These are phyloP conservation scores for Novymonas esmeraldas DNA, from an alignment of 208 protist genomes.

Conservation along the genomic window DNA sequence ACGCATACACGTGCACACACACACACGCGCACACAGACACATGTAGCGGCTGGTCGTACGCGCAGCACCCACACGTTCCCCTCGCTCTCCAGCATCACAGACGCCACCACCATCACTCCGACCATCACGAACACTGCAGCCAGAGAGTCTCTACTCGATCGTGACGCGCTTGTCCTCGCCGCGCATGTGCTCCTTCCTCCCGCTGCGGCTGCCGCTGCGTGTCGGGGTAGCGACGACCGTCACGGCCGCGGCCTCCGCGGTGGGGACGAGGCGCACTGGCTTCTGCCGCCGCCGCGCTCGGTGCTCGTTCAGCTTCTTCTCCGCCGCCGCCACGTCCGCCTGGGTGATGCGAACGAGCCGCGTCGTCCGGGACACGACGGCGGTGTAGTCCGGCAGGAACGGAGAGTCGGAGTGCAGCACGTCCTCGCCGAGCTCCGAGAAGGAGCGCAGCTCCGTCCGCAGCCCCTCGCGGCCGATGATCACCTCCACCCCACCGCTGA, in stretches of 20 bases:
- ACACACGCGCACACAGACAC: no score
- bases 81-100: no score
- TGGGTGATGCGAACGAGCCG: slow-evolving; percentile 57
- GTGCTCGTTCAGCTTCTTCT: slow-evolving; percentile 30
- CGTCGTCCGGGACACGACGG: slow-evolving; percentile 49
- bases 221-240: slow-evolving; percentile 15
- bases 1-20: no score
- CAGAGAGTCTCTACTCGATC: slow-evolving; percentile 18
- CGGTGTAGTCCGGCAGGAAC: slow-evolving; percentile 78
- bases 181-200: neutral
- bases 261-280: slow-evolving; percentile 13
- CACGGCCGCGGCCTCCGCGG: neutral
- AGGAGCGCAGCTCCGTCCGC: slow-evolving; percentile 64
- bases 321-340: slow-evolving; percentile 43
- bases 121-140: no score
- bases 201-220: no score
- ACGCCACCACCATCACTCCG: no score
- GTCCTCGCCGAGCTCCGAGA: slow-evolving; percentile 60
- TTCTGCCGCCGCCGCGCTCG: slow-evolving; percentile 17
- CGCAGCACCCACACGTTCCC: no score
- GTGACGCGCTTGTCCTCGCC: slow-evolving; percentile 21
- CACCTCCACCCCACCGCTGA: slow-evolving; percentile 65
- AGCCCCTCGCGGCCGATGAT: slow-evolving; percentile 36
- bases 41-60: no score
- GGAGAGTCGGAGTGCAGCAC: slow-evolving; percentile 30